Evolutionary conservation across 202 grass and related monocot genomes (phyloP).

Genomic region (Zoysia matrella): DNA sequence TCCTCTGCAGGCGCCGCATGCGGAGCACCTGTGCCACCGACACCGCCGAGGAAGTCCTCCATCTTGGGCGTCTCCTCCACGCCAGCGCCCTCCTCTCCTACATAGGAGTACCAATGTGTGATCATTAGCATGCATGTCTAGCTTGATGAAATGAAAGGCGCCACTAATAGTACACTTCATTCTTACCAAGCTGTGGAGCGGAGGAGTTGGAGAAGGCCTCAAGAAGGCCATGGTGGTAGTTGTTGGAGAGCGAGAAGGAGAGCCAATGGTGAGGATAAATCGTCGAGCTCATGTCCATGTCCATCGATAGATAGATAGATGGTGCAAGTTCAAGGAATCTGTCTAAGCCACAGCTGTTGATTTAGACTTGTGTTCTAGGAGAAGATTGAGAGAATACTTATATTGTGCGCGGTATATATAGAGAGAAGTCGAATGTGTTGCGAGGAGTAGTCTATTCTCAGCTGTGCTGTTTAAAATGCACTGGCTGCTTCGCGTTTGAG

Average conservation of each 20-base stretch:
- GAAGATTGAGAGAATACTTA: constrained; percentile 46
- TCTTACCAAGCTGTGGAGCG: constrained; percentile 44
- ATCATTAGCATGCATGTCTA: too few species aligned
- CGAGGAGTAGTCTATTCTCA: too few species aligned
- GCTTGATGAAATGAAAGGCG: background rate
- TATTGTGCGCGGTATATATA: constrained; percentile 46
- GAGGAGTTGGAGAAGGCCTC: constrained; percentile 67
- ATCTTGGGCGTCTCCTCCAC: constrained; percentile 61
- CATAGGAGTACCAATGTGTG: too few species aligned
- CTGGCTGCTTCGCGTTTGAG: constrained; percentile 16
- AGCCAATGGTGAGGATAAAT: constrained; percentile 76
- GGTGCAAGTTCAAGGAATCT: constrained; percentile 13
- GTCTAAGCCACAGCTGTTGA: constrained; percentile 31
- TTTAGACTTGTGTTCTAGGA: constrained; percentile 38
- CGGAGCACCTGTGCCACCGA: background rate
- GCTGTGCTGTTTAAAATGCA: background rate
- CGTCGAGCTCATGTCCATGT: constrained; percentile 72
- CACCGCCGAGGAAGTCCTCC: constrained; percentile 78
- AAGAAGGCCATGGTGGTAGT: constrained; percentile 75
- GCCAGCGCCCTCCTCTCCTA: constrained; percentile 26
- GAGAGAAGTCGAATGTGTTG: constrained; percentile 6
- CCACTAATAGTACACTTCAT: background rate
- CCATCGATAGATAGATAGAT: constrained; percentile 25
- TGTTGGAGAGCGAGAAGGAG: constrained; percentile 86
- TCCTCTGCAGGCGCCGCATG: background rate